Evolutionary conservation across 1,284 basidiomycete genomes (phyloP).

Genomic region (Trichosporon faecale): DNA sequence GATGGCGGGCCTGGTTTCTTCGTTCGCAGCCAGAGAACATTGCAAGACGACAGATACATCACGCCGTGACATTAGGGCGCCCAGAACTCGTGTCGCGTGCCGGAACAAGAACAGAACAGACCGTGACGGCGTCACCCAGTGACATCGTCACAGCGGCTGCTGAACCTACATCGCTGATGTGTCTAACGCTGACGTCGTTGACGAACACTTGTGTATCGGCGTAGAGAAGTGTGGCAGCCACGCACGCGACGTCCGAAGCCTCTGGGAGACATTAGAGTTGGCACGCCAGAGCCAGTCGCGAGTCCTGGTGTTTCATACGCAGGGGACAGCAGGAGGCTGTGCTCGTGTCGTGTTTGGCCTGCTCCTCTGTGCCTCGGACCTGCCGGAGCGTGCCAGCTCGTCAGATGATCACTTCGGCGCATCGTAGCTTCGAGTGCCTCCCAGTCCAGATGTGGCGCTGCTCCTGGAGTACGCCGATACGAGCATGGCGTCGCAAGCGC

Average conservation of each 20-base stretch:
- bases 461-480: neutral
- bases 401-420: no score
- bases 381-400: neutral
- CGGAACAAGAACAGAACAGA: neutral
- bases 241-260: neutral
- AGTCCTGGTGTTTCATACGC: neutral
- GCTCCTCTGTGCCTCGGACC: neutral
- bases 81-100: no score
- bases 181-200: neutral
- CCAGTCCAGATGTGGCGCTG: neutral
- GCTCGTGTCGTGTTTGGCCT: neutral
- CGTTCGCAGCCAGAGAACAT: no score
- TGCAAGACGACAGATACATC: neutral
- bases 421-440: neutral
- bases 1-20: no score
- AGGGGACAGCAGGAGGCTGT: neutral
- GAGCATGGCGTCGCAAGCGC: neutral
- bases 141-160: neutral
- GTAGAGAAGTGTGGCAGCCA: no score
- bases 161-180: neutral
- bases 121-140: neutral
- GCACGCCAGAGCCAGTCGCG: neutral
- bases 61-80: neutral
- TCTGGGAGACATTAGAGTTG: neutral
- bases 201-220: no score